Conservation (phyloP, 1,284 basidiomycete species). For the Rhodotorula sp. region DNA sequence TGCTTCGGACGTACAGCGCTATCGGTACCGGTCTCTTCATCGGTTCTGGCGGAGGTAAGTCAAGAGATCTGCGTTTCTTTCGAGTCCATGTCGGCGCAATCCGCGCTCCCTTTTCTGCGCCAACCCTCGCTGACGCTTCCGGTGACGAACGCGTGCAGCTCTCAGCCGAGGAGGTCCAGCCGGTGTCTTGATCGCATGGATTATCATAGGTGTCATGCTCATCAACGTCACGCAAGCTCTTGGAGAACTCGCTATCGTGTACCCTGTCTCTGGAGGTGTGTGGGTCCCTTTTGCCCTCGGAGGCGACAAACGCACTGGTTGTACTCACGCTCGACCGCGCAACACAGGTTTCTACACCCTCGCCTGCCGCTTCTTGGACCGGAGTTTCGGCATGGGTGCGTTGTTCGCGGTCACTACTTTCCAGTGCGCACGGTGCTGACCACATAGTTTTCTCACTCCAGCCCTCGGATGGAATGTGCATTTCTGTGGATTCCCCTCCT, state of each 20-base stretch:
- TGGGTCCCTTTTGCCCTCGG: too few relatives aligned
- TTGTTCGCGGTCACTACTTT: neutral
- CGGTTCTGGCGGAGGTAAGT: conserved; percentile 2
- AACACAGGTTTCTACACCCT: conserved; percentile 52
- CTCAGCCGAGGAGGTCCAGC: conserved; percentile 55
- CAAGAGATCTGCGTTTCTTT: too few relatives aligned
- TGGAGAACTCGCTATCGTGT: conserved; percentile 52
- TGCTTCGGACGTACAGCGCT: too few relatives aligned
- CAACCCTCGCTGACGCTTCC: too few relatives aligned
- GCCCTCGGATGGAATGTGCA: conserved; percentile 48
- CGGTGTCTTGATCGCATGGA: conserved; percentile 47
- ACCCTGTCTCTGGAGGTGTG: conserved; percentile 52
- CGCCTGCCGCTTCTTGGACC: conserved; percentile 45
- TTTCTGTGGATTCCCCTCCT: too few relatives aligned
- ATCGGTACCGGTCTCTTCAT: conserved; percentile 49
- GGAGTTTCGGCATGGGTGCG: conserved; percentile 35
- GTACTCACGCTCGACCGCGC: too few relatives aligned
- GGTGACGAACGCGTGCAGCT: conserved; percentile 36
- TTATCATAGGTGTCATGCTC: conserved; percentile 47
- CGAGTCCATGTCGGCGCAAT: too few relatives aligned
- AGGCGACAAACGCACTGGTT: too few relatives aligned
- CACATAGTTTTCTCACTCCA: neutral
- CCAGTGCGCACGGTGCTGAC: neutral
- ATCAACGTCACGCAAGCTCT: conserved; percentile 41
- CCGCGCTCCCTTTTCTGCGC: too few relatives aligned